phyloP scores from a whole-genome alignment of 768 basidiomycete genomes.

The Kwoniella dendrophila region DNA sequence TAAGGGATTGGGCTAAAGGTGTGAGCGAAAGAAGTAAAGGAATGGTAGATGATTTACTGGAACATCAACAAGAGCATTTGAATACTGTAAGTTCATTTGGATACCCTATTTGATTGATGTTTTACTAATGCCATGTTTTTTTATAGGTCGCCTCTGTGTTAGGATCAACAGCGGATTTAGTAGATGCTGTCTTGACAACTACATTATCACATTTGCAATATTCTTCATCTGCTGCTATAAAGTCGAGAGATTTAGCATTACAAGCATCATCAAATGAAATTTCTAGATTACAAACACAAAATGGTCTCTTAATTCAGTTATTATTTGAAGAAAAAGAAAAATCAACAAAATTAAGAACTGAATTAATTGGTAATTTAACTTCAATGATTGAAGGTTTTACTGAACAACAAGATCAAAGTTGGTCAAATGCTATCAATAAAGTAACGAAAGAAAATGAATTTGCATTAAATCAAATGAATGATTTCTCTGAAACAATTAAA shows the following conservation, averaged over 20 bases:
- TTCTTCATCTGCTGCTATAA: conserved; percentile 62
- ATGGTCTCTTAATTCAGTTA: conserved; percentile 65
- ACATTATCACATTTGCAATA: conserved; percentile 64
- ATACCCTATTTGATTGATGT: not conserved
- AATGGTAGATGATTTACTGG: conserved; percentile 44
- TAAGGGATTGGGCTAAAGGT: conserved; percentile 42
- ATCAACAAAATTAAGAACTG: conserved; percentile 69
- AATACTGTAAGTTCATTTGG: conserved; percentile 30
- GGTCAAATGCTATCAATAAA: conserved; percentile 64
- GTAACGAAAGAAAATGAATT: conserved; percentile 65
- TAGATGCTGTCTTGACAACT: conserved; percentile 67
- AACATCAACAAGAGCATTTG: conserved; percentile 45
- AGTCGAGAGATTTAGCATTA: conserved; percentile 58
- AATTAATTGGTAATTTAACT: conserved; percentile 74
- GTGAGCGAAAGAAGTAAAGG: conserved; percentile 33
- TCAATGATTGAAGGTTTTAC: conserved; percentile 72
- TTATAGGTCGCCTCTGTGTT: conserved; percentile 59
- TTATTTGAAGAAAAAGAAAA: conserved; percentile 69
- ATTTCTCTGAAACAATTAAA: conserved; percentile 58
- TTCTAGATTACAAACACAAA: conserved; percentile 69
- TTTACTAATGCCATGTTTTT: not conserved
- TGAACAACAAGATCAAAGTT: conserved; percentile 66
- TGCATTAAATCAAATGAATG: conserved; percentile 62
- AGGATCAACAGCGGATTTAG: conserved; percentile 63
- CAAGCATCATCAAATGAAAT: conserved; percentile 56